phyloP scores from a whole-genome alignment of 169 alveolate genomes.

The Cyclospora cayetanensis region DNA sequence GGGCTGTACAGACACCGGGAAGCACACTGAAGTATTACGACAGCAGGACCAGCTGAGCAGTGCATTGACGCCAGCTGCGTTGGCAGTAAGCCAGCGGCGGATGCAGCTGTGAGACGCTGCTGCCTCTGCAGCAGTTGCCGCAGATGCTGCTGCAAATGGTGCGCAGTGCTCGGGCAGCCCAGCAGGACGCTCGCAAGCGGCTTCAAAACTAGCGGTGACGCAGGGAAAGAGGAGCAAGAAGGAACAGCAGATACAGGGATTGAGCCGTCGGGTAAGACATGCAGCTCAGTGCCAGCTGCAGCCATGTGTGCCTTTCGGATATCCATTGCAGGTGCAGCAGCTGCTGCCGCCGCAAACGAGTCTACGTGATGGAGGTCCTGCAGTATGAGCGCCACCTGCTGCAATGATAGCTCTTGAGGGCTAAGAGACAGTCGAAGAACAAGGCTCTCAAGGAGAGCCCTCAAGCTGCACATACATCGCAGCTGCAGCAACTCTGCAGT shows the following conservation, averaged over 20 bases:
- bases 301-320: no score
- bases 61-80: background rate
- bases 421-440: background rate
- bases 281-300: no score
- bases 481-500: slow-evolving; percentile 8
- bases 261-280: no score
- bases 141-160: background rate
- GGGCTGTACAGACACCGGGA: background rate
- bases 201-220: background rate
- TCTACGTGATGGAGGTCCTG: slow-evolving; percentile 27
- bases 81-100: background rate
- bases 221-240: no score
- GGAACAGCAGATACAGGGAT: no score
- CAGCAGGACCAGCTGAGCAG: background rate
- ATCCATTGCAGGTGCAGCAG: slow-evolving; percentile 49
- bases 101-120: background rate
- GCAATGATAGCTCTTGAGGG: slow-evolving; percentile 1
- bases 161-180: background rate
- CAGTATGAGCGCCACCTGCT: slow-evolving; percentile 7
- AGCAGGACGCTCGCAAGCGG: slow-evolving; percentile 29
- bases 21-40: background rate
- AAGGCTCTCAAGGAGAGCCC: slow-evolving; percentile 12
- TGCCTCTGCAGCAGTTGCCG: slow-evolving; percentile 16
- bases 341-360: slow-evolving; percentile 3
- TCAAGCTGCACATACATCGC: slow-evolving; percentile 32